Base-by-base conservation (phyloP, 352 stramenopile genomes). In the Globisporangium paddicum region DNA sequence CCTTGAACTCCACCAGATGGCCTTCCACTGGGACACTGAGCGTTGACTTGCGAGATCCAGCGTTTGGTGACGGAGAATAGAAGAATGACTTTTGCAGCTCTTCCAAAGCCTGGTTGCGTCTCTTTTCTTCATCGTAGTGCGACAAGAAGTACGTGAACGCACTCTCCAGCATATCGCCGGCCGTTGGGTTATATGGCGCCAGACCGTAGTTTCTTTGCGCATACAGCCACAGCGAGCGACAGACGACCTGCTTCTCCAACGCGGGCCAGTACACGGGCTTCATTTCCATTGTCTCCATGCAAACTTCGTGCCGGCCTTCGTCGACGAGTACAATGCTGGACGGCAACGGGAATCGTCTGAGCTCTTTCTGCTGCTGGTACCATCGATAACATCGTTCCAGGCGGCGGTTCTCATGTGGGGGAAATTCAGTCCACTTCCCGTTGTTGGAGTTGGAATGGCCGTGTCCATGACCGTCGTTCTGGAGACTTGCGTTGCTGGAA, bases 1-100 rank as follows among this genome's bases (percentile, higher is more conserved):
- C 79, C 60, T 93, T 93, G 46, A 93, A 82, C 60, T 93, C 83
- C 14, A 93, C 83, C n/a, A 93, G 59, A 34, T 93, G 81, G 1
- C 82, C 78, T 64, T 91, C 81, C 13, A 91, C 74, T 8, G 83
- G 83, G 10, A 93, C 70, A 44, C 73, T 91, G 51, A 93, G 58
- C 19, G 74, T 72, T 41, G 78, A 89, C 25, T 75, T 83, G 50
- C 75, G 66, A 7, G 50, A 58, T 13, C 58, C 55, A 8, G 64
- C 62, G 40, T 50, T 58, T 7, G 58, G 46, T 0, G 58, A 60
- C 19, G 56, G 72, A 9, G 73, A 78, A 19, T 72, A 76, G 35
- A 87, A 84, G 42, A 79, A 77, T 0, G 73, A 73, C 42, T 68
- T 71, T 2, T 64, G 75, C 46, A 81, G 70, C 21, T 67, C 71